phyloP scores from a whole-genome alignment of 2,329 filamentous ascomycete genomes.

The Emergomyces pasteurianus region DNA sequence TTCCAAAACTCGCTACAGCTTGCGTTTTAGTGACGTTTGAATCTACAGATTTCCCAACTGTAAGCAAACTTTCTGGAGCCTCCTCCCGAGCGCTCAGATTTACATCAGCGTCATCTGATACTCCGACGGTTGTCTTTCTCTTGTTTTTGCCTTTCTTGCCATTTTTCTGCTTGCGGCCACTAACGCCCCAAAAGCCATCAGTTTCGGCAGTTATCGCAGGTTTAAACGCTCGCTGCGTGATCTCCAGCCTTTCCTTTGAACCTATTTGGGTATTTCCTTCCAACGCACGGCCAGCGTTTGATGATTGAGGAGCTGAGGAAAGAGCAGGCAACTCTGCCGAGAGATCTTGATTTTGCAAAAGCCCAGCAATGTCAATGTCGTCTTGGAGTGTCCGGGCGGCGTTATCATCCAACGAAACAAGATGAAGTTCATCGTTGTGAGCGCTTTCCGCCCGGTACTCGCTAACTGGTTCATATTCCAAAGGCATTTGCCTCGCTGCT shows the following conservation, averaged over 20 bases:
- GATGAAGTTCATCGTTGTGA: neutral
- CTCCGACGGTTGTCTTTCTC: neutral
- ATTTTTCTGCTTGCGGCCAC: slow-evolving; percentile 4
- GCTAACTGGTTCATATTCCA: neutral
- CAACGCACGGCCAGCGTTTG: neutral
- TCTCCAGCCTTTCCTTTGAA: neutral
- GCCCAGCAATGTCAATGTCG: neutral
- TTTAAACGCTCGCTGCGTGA: neutral
- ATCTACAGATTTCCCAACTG: neutral
- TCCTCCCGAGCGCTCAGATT: neutral
- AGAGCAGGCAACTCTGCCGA: neutral
- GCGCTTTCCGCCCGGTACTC: neutral
- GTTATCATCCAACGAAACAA: neutral
- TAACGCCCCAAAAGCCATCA: neutral
- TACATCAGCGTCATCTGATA: neutral
- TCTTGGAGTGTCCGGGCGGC: neutral
- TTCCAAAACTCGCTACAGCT: neutral
- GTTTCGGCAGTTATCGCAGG: neutral
- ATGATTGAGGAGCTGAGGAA: neutral
- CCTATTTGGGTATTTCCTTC: neutral
- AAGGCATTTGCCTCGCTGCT: neutral
- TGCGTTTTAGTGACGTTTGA: neutral
- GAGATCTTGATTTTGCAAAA: neutral
- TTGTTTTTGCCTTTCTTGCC: slow-evolving; percentile 6
- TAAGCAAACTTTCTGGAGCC: no score